Percentiles rank a stretch among this genome's conserved stretches.
Conservation (phyloP, 2,329 filamentous ascomycete species). For the Penicillium frequentans region DNA sequence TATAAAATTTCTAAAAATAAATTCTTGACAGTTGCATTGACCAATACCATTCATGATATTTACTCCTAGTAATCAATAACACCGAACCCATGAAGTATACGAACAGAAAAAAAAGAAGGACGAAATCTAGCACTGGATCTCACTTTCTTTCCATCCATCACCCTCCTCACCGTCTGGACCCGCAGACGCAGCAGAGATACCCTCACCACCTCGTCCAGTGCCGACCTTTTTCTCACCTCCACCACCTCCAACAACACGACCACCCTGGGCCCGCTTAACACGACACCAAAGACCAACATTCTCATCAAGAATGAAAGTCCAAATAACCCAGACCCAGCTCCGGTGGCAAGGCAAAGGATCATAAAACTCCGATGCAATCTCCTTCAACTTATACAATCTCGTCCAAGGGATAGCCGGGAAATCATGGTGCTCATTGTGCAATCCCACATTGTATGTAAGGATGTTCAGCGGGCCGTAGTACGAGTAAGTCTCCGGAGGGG, state of each 20-base stretch:
- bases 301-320: slow-evolving; percentile 91
- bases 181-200: slow-evolving; percentile 44
- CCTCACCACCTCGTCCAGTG: slow-evolving; percentile 43
- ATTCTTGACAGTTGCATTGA: not conserved
- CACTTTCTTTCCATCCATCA: slow-evolving; percentile 66
- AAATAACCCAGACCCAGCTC: slow-evolving; percentile 91
- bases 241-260: slow-evolving; percentile 56
- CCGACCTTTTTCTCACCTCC: slow-evolving; percentile 6
- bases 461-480: slow-evolving; percentile 95
- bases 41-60: not conserved
- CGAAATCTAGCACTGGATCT: slow-evolving; percentile 60
- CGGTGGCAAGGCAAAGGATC: slow-evolving; percentile 79
- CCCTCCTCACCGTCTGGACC: slow-evolving; percentile 49
- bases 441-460: slow-evolving; percentile 92
- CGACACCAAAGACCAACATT: slow-evolving; percentile 87
- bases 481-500: slow-evolving; percentile 89
- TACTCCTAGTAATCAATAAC: not conserved
- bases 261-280: slow-evolving; percentile 85
- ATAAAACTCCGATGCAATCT: slow-evolving; percentile 89
- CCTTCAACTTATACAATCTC: slow-evolving; percentile 71
- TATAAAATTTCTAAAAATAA: not conserved
- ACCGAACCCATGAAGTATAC: not conserved
- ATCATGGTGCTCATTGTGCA: slow-evolving; percentile 99
- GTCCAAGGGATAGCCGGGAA: slow-evolving; percentile 98
- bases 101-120: not conserved